Conservation (phyloP, 768 basidiomycete species). For the Royoungia palumana region DNA sequence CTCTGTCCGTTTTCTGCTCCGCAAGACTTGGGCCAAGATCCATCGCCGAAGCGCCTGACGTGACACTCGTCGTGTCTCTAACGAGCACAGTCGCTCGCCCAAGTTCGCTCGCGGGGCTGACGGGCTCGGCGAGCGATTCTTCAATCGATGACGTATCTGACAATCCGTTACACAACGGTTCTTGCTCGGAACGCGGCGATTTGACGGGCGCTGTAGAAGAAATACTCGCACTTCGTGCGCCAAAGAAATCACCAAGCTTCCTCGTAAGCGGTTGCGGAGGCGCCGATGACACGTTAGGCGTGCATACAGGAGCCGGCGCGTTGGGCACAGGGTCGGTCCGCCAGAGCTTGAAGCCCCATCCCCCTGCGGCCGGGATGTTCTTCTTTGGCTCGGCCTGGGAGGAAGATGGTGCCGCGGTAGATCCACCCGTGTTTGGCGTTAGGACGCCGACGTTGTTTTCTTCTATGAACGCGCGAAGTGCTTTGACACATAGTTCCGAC, state of each 20-base stretch:
- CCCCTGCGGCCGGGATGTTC: conserved; percentile 30
- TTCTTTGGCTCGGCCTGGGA: conserved; percentile 34
- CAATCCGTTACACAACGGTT: conserved; percentile 24
- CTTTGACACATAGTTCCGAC: conserved; percentile 79
- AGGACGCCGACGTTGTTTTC: conserved; percentile 61
- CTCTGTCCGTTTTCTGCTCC: conserved; percentile 20
- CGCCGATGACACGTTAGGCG: conserved; percentile 21
- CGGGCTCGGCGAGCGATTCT: conserved; percentile 34
- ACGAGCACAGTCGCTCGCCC: conserved; percentile 27
- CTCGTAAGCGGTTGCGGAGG: conserved; percentile 49
- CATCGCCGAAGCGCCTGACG: conserved; percentile 24
- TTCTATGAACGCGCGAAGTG: conserved; percentile 77
- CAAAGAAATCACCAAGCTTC: conserved; percentile 72
- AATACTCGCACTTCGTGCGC: conserved; percentile 47
- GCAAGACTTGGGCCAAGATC: conserved; percentile 29
- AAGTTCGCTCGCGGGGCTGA: conserved; percentile 31
- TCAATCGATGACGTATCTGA: conserved; percentile 37
- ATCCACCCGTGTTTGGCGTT: conserved; percentile 12
- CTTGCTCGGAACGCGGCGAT: conserved; percentile 25
- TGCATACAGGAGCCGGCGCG: conserved; percentile 7
- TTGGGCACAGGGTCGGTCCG: conserved; percentile 38
- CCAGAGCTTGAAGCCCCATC: conserved; percentile 77
- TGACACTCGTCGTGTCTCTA: conserved; percentile 28
- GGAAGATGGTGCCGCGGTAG: conserved; percentile 13
- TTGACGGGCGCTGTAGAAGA: conserved; percentile 40